Evolutionary conservation across 306 rosid species (phyloP).

Genomic region (Malus sieversii): DNA sequence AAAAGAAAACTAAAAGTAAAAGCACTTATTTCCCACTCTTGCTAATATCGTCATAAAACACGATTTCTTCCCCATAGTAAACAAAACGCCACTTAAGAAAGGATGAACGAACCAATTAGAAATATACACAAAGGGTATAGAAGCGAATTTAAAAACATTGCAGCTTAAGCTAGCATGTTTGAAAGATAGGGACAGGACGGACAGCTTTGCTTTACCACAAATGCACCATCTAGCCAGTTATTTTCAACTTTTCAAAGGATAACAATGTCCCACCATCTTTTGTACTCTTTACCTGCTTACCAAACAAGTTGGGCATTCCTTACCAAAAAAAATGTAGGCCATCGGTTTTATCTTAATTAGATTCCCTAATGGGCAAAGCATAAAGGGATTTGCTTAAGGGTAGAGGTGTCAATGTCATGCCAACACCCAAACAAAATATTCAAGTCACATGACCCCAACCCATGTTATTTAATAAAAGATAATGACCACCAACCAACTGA

Average conservation of each 20-base stretch:
- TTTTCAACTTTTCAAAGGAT: background rate
- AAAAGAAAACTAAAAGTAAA: background rate
- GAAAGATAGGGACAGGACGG: background rate
- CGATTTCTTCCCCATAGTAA: too few relatives aligned
- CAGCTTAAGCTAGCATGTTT: background rate
- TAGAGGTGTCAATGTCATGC: background rate
- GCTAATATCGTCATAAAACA: too few relatives aligned
- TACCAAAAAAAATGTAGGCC: constrained; percentile 1
- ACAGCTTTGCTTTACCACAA: background rate
- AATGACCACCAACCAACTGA: background rate
- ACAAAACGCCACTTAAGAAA: too few relatives aligned
- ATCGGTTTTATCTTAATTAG: background rate
- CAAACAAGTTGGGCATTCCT: background rate
- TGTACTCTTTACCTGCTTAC: background rate
- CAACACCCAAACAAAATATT: background rate
- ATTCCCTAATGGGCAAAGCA: background rate
- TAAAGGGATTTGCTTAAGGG: background rate
- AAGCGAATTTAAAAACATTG: background rate
- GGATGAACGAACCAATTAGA: too few relatives aligned
- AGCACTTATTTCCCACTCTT: too few relatives aligned
- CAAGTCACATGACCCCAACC: constrained; percentile 10
- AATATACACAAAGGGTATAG: background rate
- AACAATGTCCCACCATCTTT: constrained; percentile 5
- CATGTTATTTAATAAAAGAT: background rate
- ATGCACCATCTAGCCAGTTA: background rate